A percentile compares a stretch with the other conserved stretches of the same genome.
Evolutionary conservation across 257 asterid genomes (phyloP).

Genomic region (Eucommia ulmoides): DNA sequence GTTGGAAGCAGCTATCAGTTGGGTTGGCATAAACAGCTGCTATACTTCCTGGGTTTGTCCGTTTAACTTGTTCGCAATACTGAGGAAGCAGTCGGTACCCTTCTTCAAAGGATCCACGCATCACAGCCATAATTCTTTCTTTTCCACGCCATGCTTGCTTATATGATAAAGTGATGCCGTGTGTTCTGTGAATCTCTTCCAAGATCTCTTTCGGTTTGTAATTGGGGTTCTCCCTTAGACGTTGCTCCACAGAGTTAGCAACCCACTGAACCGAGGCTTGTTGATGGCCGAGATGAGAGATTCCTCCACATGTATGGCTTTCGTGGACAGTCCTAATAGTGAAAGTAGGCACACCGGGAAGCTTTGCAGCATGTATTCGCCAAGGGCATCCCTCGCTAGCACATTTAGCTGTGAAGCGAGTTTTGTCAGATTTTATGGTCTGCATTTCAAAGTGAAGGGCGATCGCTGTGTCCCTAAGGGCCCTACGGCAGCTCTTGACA

Average conservation of each 20-base stretch:
- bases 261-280: constrained; percentile 99
- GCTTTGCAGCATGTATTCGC: constrained; percentile 95
- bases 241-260: constrained; percentile 85
- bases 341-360: constrained; percentile 91
- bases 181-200: constrained; percentile 77
- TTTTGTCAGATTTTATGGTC: constrained; percentile 84
- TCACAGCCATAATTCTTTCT: constrained; percentile 85
- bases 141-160: constrained; percentile 99
- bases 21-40: constrained; percentile 70
- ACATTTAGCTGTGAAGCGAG: constrained; percentile 89
- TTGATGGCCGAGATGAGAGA: constrained; percentile 82
- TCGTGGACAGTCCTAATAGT: constrained; percentile 80
- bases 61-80: constrained; percentile 81
- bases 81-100: constrained; percentile 86
- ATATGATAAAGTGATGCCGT: constrained; percentile 85
- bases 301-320: constrained; percentile 80
- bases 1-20: constrained; percentile 71
- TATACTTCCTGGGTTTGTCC: constrained; percentile 85
- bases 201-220: constrained; percentile 91
- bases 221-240: constrained; percentile 71
- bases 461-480: constrained; percentile 83
- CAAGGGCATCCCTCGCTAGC: constrained; percentile 87
- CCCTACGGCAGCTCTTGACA: constrained; percentile 85
- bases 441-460: constrained; percentile 93
- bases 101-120: constrained; percentile 96